Evolutionary conservation across 495 filamentous ascomycete genomes (phyloP).

Genomic region (Aspergillus saccharolyticus): DNA sequence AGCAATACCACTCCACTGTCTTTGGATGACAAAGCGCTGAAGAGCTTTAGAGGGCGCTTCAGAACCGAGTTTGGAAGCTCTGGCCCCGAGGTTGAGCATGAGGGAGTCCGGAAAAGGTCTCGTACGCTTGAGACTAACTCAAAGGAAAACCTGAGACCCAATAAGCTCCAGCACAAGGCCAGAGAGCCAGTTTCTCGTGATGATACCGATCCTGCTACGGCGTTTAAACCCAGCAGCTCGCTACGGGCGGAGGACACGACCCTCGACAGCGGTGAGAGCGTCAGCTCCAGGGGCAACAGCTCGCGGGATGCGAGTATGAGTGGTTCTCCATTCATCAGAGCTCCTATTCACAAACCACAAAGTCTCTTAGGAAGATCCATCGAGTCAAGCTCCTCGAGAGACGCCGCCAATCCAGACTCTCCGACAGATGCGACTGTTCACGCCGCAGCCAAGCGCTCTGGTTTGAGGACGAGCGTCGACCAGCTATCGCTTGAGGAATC

Average conservation of each 20-base stretch:
- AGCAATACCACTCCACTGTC: conserved; percentile 14
- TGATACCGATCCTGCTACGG: conserved; percentile 15
- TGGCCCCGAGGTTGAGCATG: conserved; percentile 10
- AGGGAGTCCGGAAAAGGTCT: conserved; percentile 11
- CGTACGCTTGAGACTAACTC: conserved; percentile 11
- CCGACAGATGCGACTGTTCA: conserved; percentile 21
- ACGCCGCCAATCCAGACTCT: conserved; percentile 26
- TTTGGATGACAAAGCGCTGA: conserved; percentile 13
- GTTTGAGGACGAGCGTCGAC: conserved; percentile 27
- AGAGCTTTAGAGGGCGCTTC: conserved; percentile 11
- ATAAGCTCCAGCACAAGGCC: conserved; percentile 16
- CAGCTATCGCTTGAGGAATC: conserved; percentile 17
- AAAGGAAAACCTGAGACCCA: conserved; percentile 6
- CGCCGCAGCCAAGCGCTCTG: conserved; percentile 26
- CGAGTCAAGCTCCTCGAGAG: conserved; percentile 26
- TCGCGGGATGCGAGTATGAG: conserved; percentile 39
- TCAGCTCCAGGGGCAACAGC: conserved; percentile 22
- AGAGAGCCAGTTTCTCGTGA: conserved; percentile 25
- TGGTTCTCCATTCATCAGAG: conserved; percentile 40
- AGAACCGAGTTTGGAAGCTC: conserved; percentile 11
- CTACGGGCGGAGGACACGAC: conserved; percentile 16
- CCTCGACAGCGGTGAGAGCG: conserved; percentile 16
- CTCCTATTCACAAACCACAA: conserved; percentile 25
- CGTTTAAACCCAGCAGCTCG: conserved; percentile 18
- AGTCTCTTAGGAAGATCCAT: conserved; percentile 33